These are phyloP conservation scores for Hyphopichia pseudoburtonii DNA, from an alignment of 1,139 yeast genomes.

Conservation along the genomic window DNA sequence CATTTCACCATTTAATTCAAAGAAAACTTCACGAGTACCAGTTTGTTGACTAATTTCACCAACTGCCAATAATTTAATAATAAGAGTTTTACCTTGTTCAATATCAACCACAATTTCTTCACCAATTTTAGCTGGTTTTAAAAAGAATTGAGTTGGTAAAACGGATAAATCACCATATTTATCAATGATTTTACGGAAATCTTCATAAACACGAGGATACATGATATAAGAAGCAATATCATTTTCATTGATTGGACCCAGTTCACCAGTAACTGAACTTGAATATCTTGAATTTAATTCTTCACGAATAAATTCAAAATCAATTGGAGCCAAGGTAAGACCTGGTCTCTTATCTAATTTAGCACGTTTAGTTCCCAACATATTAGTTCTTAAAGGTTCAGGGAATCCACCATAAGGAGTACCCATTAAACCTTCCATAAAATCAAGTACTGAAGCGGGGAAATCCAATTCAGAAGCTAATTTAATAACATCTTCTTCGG, in stretches of 20 bases:
- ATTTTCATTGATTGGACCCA: conserved; percentile 61
- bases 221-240: conserved; percentile 95
- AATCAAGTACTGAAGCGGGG: conserved; percentile 97
- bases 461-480: conserved; percentile 90
- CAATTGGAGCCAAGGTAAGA: conserved; percentile 77
- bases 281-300: conserved; percentile 69
- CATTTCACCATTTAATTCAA: conserved; percentile 97
- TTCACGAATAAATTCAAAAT: conserved; percentile 66
- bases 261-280: background rate
- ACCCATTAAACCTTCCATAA: conserved; percentile 99
- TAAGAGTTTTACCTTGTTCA: conserved; percentile 92
- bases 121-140: conserved; percentile 81
- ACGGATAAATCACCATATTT: conserved; percentile 91
- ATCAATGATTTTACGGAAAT: conserved; percentile 69
- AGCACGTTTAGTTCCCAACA: conserved; percentile 81
- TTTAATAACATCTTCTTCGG: conserved; percentile 79
- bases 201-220: conserved; percentile 97
- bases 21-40: conserved; percentile 94
- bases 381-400: conserved; percentile 91
- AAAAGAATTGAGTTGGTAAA: conserved; percentile 86
- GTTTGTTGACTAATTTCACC: conserved; percentile 84
- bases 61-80: conserved; percentile 87
- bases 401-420: conserved; percentile 99
- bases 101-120: conserved; percentile 88
- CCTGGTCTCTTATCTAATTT: conserved; percentile 92